Base-by-base conservation (phyloP, 202 grass and related monocot species). In the Saccharum hybrid region DNA sequence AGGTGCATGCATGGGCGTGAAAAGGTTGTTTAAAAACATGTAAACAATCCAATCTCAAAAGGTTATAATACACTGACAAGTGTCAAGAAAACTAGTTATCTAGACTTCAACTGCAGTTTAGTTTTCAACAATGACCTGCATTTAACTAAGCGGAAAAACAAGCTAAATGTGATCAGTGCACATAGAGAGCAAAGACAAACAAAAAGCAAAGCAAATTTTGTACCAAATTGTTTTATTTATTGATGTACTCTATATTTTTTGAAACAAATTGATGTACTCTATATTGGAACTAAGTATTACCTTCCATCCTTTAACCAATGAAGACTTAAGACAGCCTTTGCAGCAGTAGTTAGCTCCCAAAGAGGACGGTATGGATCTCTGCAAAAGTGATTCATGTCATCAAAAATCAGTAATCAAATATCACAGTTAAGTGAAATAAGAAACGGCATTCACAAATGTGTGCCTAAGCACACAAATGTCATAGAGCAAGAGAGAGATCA, bases 251-350 rank as follows among this genome's bases (percentile, higher is more conserved):
- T 34, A 34, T 33, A 33, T 33, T 34, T 34, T 34, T 34, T 34
- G 33, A 34, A 34, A 34, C 33, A 34, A 34, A 34, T 21, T 71
- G 23, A 71, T 73, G 30, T 62, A 59, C 30, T 70, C 49, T 39
- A 51, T 76, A 73, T 34, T 7, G 14, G 39, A 76, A 89, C 14
- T 66, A 74, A 85, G 86, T 31, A 81, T 88, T 90, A 98, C 92
- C 96, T 91, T 79, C 85, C 85, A 73, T 93, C 78, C 78, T 93
- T 98, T 76, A 98, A 82, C 96, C 96, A 98, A 63, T 95, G 89
- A 83, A 93, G 68, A 88, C 96, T 95, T 87, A 98, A 77, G 73
- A 98, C 85, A 59, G 90, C 85, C 86, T 57, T 95, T 84, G 90
- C 87, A 72, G 92, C 61, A 74, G 87, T 92, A 88, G 87, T 89